Evolutionary conservation across 164 flowering plant genomes (phyloP).

Genomic region (Umbellularia californica): DNA sequence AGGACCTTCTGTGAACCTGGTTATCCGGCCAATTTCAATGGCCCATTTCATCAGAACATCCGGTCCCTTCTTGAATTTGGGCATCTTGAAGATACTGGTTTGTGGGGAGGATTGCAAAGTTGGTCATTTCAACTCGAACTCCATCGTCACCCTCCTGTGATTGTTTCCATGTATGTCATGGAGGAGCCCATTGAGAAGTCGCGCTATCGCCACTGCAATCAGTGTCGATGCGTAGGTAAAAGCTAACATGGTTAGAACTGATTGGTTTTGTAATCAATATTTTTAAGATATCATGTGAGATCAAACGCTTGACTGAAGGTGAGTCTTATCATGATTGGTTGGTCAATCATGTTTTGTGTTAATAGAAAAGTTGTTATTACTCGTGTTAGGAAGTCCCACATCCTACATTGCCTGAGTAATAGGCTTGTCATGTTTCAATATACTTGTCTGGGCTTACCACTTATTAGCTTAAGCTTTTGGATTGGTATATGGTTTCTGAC

Average conservation of each 20-base stretch:
- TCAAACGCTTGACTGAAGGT: no score
- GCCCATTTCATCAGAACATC: conserved; percentile 62
- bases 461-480: no score
- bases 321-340: no score
- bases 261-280: neutral
- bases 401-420: no score
- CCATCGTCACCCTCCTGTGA: conserved; percentile 52
- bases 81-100: conserved; percentile 29
- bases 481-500: no score
- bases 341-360: no score
- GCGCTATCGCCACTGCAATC: conserved; percentile 49
- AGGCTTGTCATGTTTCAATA: no score
- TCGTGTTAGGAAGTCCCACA: no score
- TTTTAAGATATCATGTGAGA: neutral
- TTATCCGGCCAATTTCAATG: conserved; percentile 50
- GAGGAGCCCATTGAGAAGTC: conserved; percentile 63
- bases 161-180: conserved; percentile 52
- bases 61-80: conserved; percentile 60
- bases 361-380: no score
- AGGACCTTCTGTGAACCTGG: conserved; percentile 70
- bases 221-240: conserved; percentile 78
- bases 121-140: conserved; percentile 93
- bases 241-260: neutral
- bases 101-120: conserved; percentile 29
- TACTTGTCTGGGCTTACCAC: no score